phyloP scores from a whole-genome alignment of 495 filamentous ascomycete species.

The Talaromyces trachyspermus region DNA sequence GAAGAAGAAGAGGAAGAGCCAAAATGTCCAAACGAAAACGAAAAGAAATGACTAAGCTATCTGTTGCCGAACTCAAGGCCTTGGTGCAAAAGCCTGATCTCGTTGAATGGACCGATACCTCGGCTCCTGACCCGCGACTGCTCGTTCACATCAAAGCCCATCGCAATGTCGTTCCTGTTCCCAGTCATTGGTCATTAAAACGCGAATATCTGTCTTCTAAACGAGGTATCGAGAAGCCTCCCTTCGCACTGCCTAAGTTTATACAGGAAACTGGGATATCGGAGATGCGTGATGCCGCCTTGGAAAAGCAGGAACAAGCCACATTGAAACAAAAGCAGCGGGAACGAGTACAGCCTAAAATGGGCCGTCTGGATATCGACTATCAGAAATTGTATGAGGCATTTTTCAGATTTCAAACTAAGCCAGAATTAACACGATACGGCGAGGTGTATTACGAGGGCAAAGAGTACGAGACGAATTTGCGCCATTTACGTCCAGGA shows the following conservation, averaged over 20 bases:
- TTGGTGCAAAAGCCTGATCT: conserved; percentile 86
- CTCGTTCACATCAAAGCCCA: conserved; percentile 91
- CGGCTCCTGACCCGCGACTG: conserved; percentile 81
- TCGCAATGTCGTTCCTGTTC: conserved; percentile 92
- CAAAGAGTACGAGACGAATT: conserved; percentile 95
- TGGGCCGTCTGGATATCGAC: conserved; percentile 96
- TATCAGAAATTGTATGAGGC: conserved; percentile 97
- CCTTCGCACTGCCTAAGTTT: conserved; percentile 90
- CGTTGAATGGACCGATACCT: conserved; percentile 95
- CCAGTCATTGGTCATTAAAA: conserved; percentile 89
- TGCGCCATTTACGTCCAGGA: conserved; percentile 80
- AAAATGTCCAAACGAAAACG: conserved; percentile 89
- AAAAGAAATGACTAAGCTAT: conserved; percentile 84
- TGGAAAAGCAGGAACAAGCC: conserved; percentile 91
- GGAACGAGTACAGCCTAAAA: conserved; percentile 90
- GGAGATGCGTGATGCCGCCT: conserved; percentile 93
- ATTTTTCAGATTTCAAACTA: conserved; percentile 95
- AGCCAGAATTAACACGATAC: conserved; percentile 86
- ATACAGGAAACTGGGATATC: conserved; percentile 96
- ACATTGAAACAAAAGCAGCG: conserved; percentile 90
- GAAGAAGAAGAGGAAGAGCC: conserved; percentile 62
- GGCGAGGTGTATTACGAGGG: conserved; percentile 98
- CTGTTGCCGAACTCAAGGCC: conserved; percentile 90
- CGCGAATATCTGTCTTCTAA: conserved; percentile 95
- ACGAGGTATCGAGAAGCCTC: conserved; percentile 87